Evolutionary conservation across 2,329 filamentous ascomycete species (phyloP).

Genomic region (Fusarium chuoi): DNA sequence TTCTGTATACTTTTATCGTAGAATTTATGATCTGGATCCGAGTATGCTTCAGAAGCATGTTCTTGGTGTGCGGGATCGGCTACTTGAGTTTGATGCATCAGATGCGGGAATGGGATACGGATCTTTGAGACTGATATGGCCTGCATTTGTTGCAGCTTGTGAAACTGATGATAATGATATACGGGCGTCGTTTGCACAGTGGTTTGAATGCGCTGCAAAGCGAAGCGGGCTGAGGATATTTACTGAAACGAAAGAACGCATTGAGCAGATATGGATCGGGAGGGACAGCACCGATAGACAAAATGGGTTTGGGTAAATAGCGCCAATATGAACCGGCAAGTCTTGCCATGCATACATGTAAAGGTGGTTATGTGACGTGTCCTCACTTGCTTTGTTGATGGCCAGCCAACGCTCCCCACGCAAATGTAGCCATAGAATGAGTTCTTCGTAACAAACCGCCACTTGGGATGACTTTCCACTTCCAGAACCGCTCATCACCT

Average conservation of each 20-base stretch:
- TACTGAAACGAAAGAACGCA: slow-evolving; percentile 8
- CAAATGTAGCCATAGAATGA: too few relatives aligned
- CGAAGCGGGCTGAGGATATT: slow-evolving; percentile 27
- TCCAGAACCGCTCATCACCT: neutral
- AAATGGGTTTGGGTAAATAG: neutral
- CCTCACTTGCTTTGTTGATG: neutral
- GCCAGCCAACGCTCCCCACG: fast-evolving
- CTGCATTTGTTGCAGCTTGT: slow-evolving; percentile 25
- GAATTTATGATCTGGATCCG: slow-evolving; percentile 20
- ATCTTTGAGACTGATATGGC: slow-evolving; percentile 28
- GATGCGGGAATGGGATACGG: slow-evolving; percentile 27
- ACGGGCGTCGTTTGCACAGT: neutral
- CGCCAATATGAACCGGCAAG: neutral
- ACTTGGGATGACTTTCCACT: slow-evolving; percentile 13
- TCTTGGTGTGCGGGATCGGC: slow-evolving; percentile 16
- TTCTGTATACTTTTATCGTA: slow-evolving; percentile 28
- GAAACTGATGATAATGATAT: slow-evolving; percentile 9
- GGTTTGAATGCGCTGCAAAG: slow-evolving; percentile 18
- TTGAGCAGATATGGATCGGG: slow-evolving; percentile 15
- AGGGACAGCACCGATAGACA: neutral
- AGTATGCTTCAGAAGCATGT: slow-evolving; percentile 26
- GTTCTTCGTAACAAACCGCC: neutral
- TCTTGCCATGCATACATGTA: neutral
- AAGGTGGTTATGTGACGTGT: neutral
- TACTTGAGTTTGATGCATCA: slow-evolving; percentile 20